phyloP scores from a whole-genome alignment of 1,139 yeast genomes.

The Geotrichum phurueaensis region DNA sequence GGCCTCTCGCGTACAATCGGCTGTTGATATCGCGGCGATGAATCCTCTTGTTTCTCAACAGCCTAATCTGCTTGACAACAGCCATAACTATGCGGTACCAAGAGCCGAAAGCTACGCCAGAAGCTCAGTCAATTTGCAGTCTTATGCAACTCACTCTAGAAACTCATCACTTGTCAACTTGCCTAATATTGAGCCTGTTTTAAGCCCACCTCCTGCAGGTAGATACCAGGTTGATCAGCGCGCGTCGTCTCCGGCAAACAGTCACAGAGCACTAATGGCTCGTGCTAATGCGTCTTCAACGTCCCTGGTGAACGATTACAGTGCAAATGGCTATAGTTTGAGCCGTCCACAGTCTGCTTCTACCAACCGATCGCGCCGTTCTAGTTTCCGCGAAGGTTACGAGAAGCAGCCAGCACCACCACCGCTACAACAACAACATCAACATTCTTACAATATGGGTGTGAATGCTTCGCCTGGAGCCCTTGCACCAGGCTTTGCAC shows the following conservation, averaged over 20 bases:
- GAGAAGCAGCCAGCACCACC: not conserved
- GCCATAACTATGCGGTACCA: conserved; percentile 2
- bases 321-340: not conserved
- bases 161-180: conserved; percentile 1
- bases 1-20: conserved; percentile 17
- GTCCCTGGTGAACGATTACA: not conserved
- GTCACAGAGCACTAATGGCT: not conserved
- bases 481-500: not conserved
- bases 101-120: not conserved
- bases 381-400: conserved; percentile 1
- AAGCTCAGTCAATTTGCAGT: not conserved
- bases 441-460: not conserved
- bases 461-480: not conserved
- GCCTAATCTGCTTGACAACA: not conserved
- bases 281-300: not conserved
- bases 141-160: not conserved
- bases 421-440: not conserved
- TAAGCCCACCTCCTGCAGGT: not conserved
- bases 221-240: not conserved
- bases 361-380: conserved; percentile 5
- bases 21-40: conserved; percentile 8
- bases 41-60: not conserved
- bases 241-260: not conserved
- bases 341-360: conserved; percentile 6
- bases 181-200: not conserved